phyloP scores from a whole-genome alignment of 2,329 filamentous ascomycete genomes.

The Calonectria henricotiae region DNA sequence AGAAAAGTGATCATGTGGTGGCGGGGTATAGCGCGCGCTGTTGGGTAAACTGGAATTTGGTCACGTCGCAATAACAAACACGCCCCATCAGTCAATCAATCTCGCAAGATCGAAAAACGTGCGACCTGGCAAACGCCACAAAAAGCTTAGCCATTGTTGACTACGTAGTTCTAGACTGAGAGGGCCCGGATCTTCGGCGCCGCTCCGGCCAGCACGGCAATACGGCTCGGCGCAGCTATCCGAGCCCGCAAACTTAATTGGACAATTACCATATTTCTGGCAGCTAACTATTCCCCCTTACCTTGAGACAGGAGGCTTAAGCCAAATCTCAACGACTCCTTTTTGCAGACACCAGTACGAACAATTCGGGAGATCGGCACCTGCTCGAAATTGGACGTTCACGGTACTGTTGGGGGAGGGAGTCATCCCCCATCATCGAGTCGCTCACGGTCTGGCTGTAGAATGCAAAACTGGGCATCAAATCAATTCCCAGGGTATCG shows the following conservation, averaged over 20 bases:
- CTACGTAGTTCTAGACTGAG: neutral
- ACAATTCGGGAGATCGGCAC: slow-evolving; percentile 10
- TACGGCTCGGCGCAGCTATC: slow-evolving; percentile 17
- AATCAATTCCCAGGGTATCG: slow-evolving; percentile 15
- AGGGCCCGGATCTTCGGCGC: slow-evolving; percentile 14
- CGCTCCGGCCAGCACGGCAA: slow-evolving; percentile 15
- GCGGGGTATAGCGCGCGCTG: neutral
- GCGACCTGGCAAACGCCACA: slow-evolving; percentile 1
- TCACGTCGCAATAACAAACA: neutral
- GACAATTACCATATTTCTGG: neutral
- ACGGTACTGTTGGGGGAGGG: slow-evolving; percentile 6
- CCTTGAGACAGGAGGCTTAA: slow-evolving; percentile 5
- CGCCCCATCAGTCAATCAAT: neutral
- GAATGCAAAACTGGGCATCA: neutral
- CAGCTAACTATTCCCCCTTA: slow-evolving; percentile 3
- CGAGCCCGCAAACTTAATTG: slow-evolving; percentile 15
- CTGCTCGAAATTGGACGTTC: slow-evolving; percentile 2
- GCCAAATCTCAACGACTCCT: slow-evolving; percentile 1
- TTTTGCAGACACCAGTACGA: neutral
- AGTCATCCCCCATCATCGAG: slow-evolving; percentile 1
- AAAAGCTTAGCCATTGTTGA: neutral
- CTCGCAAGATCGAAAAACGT: neutral
- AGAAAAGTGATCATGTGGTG: neutral
- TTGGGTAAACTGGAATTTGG: neutral
- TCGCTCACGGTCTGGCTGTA: neutral